Percentiles rank a stretch among this genome's conserved stretches.
These are phyloP conservation scores for Lachnellula occidentalis DNA, from an alignment of 2,329 filamentous ascomycete genomes.

Conservation along the genomic window DNA sequence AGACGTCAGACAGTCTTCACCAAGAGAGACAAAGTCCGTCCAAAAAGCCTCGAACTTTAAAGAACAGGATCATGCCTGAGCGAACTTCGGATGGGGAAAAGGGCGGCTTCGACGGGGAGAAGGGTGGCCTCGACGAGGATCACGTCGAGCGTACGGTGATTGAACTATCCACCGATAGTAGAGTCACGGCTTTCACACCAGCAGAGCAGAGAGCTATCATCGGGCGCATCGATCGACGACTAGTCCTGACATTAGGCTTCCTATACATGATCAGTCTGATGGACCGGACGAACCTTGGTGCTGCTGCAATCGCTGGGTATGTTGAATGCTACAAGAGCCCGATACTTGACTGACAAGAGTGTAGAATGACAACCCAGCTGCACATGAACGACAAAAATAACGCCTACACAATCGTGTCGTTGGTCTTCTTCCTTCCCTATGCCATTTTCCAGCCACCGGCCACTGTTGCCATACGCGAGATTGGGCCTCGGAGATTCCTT, in stretches of 20 bases:
- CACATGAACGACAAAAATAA: slow-evolving; percentile 10
- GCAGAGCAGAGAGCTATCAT: slow-evolving; percentile 64
- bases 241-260: slow-evolving; percentile 55
- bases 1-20: too few relatives aligned
- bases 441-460: slow-evolving; percentile 66
- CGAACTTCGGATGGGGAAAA: slow-evolving; percentile 5
- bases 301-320: slow-evolving; percentile 65
- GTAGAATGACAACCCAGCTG: slow-evolving; percentile 18
- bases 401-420: slow-evolving; percentile 53
- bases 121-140: slow-evolving; percentile 3
- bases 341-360: not conserved
- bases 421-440: slow-evolving; percentile 72
- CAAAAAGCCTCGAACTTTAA: not conserved
- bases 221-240: slow-evolving; percentile 59
- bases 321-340: slow-evolving; percentile 7
- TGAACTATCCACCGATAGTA: slow-evolving; percentile 11
- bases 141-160: slow-evolving; percentile 12
- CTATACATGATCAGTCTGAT: slow-evolving; percentile 74
- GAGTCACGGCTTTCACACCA: slow-evolving; percentile 41
- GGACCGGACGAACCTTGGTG: slow-evolving; percentile 73
- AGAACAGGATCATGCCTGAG: not conserved
- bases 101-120: slow-evolving; percentile 7
- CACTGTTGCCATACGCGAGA: slow-evolving; percentile 60
- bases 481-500: slow-evolving; percentile 57
- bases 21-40: too few relatives aligned